phyloP scores from a whole-genome alignment of 1,139 yeast genomes.

The Candida anutae region DNA sequence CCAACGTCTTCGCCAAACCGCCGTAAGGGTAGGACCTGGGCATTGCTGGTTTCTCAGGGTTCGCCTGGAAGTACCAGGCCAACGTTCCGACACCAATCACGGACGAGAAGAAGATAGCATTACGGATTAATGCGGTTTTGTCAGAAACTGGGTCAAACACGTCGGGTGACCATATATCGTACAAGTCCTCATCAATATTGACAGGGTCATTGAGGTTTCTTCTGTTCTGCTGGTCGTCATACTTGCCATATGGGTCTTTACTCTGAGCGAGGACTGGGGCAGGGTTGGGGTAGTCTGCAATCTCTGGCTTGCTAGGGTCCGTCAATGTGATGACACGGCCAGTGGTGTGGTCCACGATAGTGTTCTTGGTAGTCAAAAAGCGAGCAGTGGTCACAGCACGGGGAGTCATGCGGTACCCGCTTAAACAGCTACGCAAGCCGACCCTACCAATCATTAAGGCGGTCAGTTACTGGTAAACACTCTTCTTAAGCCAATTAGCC shows the following conservation, averaged over 20 bases:
- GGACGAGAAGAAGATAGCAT: conserved; percentile 46
- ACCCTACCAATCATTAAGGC: too few species aligned
- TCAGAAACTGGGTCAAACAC: conserved; percentile 56
- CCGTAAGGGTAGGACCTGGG: conserved; percentile 71
- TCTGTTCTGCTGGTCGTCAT: conserved; percentile 78
- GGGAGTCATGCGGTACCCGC: too few species aligned
- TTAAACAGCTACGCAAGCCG: too few species aligned
- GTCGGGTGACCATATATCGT: conserved; percentile 88
- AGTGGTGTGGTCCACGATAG: conserved; percentile 35
- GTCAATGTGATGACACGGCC: conserved; percentile 36
- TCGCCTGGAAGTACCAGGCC: conserved; percentile 49
- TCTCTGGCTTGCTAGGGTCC: conserved; percentile 38
- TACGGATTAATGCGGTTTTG: conserved; percentile 49
- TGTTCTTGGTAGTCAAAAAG: conserved; percentile 26
- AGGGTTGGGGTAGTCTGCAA: conserved; percentile 38
- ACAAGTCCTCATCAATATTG: conserved; percentile 61
- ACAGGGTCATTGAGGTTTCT: conserved; percentile 72
- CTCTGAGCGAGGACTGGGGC: conserved; percentile 47
- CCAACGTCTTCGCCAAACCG: conserved; percentile 68
- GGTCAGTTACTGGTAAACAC: too few species aligned
- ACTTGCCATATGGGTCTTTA: conserved; percentile 64
- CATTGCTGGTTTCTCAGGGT: conserved; percentile 72
- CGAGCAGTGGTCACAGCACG: too few species aligned
- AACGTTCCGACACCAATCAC: conserved; percentile 48
- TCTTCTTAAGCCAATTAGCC: too few species aligned